Base-by-base conservation (phyloP, 129 eudicot genomes). In the Arctium lappa region DNA sequence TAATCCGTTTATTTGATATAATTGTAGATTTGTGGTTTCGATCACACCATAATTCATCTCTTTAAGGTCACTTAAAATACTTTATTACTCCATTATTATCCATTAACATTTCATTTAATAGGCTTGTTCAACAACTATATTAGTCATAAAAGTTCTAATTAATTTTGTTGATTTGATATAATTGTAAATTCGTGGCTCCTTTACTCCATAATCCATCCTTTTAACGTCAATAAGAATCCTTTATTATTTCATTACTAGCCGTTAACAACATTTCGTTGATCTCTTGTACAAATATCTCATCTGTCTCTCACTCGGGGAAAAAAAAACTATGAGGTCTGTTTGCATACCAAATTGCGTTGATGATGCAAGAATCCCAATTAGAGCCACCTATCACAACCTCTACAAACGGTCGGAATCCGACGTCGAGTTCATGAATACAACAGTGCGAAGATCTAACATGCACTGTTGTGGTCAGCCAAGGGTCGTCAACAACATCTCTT, bases 391-490 rank as follows among this genome's bases (percentile, higher is more conserved):
- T 22, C 80, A 80, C 62, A 86, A 86, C 92, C 90, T 92, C 83
- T 79, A 88, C 86, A 92, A 84, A 84, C 86, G 88, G 87, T 89
- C 91, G 76, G 91, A 86, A 75, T 88, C 90, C 37, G 89, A 91
- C 2, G 83, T 87, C 33, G 90, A 89, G 80, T 86, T 87, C 53
- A 85, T 88, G 31, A 80, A 83, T 78, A 74, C 87, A 56, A 79
- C 74, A 11, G 70, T 72, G 7, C 16, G 27, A 16, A 73, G 69
- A 82, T 29, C 79, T 11, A 71, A 71, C 33, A 46, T 2, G 56
- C 81, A 74, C n/a, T 46, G 42, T 0, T 79, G 37, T n/a, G 81
- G 77, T 16, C 56, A 7, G 2, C 77, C 86, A 3, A 80, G 87
- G 83, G 92, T 86, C 82, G 92, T 88, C 73, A 92, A 92, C 62